Base-by-base conservation (phyloP, 768 basidiomycete genomes). In the Lenzites betulinus region DNA sequence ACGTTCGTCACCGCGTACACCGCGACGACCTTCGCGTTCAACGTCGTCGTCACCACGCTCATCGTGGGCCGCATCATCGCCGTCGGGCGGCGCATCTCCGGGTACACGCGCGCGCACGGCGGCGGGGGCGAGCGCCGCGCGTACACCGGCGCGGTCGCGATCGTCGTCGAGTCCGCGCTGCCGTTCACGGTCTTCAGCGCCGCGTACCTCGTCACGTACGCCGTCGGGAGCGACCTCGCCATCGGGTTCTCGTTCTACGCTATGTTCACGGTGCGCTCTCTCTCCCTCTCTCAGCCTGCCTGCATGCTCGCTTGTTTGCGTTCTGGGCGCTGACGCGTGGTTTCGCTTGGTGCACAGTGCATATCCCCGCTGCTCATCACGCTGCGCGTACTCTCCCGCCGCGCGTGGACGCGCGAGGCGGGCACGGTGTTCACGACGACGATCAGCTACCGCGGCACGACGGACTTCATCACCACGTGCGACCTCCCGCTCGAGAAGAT, bases 161-260 rank as follows among this genome's bases (percentile, higher is more conserved):
- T 76, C 38, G 60, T 76, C 36, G 64, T 78, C 51, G 77, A 78
- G 61, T 75, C 74, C n/a, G 77, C 77, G 3, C 72, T 74, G 2
- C 72, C 73, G 15, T 78, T 75, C 64, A 76, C 72, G 51, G 18
- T 74, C 18, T 63, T 72, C 54, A 76, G 75, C 2, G 68, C 76
- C 53, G 73, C 71, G 66, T 77, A 72, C 62, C 67, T 76, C 50
- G 67, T 76, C 54, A 70, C 75, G 5, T 77, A 73, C 59, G 75
- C 71, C 0, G 52, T 69, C 22, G 69, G 67, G 26, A 72, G 71
- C 51, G 66, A 67, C 35, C 69, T 71, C 33, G 68, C 74, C 3
- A 72, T 72, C 33, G 69, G 71, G 2, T 74, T 75, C 42, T 74
- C 76, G 58, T 70, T 77, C 36, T 78, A 76, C 71, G 72, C 73